Evolutionary conservation across 257 asterid genomes (phyloP).

Genomic region (Jacaranda copaia): DNA sequence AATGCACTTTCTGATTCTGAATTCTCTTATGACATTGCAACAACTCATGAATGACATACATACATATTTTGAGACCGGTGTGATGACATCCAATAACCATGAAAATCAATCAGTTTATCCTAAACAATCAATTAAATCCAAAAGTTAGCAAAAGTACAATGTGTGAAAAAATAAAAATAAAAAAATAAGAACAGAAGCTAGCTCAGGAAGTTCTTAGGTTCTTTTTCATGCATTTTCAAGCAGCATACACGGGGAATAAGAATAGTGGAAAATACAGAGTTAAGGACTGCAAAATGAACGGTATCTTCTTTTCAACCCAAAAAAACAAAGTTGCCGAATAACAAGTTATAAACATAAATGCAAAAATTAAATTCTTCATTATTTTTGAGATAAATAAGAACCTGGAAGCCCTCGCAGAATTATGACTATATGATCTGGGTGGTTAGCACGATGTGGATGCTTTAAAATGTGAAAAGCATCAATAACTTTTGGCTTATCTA

Average conservation of each 20-base stretch:
- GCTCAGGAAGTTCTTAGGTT: conserved; percentile 14
- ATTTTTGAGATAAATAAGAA: conserved; percentile 28
- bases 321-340: conserved; percentile 6
- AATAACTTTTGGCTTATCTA: conserved; percentile 63
- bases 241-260: neutral
- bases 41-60: too few species aligned
- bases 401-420: conserved; percentile 99
- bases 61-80: too few species aligned
- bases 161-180: neutral
- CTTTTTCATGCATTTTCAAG: conserved; percentile 14
- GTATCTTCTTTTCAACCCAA: neutral
- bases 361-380: conserved; percentile 2
- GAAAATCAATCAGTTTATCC: conserved; percentile 1
- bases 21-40: neutral
- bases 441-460: conserved; percentile 82
- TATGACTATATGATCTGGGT: conserved; percentile 90
- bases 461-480: conserved; percentile 84
- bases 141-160: conserved; percentile 10
- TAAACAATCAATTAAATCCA: neutral
- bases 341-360: neutral
- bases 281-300: neutral
- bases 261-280: conserved; percentile 9
- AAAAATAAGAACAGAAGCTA: neutral
- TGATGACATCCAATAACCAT: neutral
- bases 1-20: neutral